Base-by-base conservation (phyloP, 139 green algal species). In the Parachlorella kessleri region DNA sequence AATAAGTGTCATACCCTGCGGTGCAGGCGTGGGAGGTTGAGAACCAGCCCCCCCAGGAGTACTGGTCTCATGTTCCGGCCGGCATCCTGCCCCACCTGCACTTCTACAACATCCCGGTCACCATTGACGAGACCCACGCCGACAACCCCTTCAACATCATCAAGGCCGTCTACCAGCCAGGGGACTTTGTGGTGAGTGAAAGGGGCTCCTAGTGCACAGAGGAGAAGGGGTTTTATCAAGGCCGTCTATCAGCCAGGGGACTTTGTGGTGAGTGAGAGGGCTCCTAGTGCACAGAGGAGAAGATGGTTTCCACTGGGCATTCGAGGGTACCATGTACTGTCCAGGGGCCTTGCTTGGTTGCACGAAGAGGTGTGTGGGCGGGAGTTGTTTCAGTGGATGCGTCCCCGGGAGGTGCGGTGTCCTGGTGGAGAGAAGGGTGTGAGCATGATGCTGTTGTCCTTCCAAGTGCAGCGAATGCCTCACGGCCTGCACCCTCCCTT, bases 161-260 rank as follows among this genome's bases (percentile, higher is more conserved):
- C 9, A 69, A 21, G n/a, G 28, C 14, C 24, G n/a, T 69, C 9
- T 69, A 38, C 63, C 26, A 33, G 9, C 63, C 63, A 14, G 63
- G 63, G 28, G 63, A 69, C 28, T 69, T 69, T 69, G 63, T 69
- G 63, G 63, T 69, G 63, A 33, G 63, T 69, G 26, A 14, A 69
- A 33, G 14, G 48, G 14, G 28, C n/a, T 18, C 9, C 26, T 33
- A 10, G 14, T 69, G 63, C 14, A 38, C 63, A n/a, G n/a, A n/a
- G n/a, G n/a, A n/a, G n/a, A n/a, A n/a, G n/a, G n/a, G n/a, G n/a
- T n/a, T n/a, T n/a, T n/a, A n/a, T 63, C 21, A 69, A 35, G n/a
- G 28, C 9, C 24, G n/a, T 69, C 9, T 69, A 38, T 21, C 26
- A 33, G 9, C 63, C 63, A 14, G 63, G 63, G n/a, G 63, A 69